These are phyloP conservation scores for Carex littledalei DNA, from an alignment of 176 grass and related monocot species.

Conservation along the genomic window DNA sequence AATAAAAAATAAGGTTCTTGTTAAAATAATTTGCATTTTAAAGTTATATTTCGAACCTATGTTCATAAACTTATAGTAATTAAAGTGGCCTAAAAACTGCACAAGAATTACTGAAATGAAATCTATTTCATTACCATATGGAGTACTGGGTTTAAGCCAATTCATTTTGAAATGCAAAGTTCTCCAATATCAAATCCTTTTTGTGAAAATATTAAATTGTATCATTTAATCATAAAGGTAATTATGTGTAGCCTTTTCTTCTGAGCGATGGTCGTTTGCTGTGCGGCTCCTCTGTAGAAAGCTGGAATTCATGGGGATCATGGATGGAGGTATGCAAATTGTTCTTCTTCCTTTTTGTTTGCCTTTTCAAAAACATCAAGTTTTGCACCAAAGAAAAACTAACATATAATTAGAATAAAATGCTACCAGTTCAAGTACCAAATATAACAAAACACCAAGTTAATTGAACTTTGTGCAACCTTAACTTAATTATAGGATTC, in stretches of 20 bases:
- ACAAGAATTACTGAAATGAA: too few relatives aligned
- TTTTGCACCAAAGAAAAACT: background rate
- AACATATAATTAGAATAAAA: background rate
- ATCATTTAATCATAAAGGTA: background rate
- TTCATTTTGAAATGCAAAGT: background rate
- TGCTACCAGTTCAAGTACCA: background rate
- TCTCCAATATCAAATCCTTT: too few relatives aligned
- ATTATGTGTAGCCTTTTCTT: conserved; percentile 14
- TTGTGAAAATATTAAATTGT: background rate
- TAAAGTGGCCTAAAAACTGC: too few relatives aligned
- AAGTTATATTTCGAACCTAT: too few relatives aligned
- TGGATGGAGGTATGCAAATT: conserved; percentile 26
- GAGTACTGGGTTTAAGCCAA: background rate
- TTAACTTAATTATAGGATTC: background rate
- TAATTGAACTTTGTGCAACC: background rate
- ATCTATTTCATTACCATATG: background rate
- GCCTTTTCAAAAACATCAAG: too few relatives aligned
- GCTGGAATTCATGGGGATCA: conserved; percentile 42
- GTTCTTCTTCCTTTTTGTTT: too few relatives aligned
- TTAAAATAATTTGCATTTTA: background rate
- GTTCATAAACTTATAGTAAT: too few relatives aligned
- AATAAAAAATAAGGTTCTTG: conserved; percentile 32
- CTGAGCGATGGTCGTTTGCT: conserved; percentile 18
- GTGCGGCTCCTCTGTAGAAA: conserved; percentile 34
- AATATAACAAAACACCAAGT: background rate